phyloP scores from a whole-genome alignment of 1,284 basidiomycete genomes.

The Testicularia cyperi region DNA sequence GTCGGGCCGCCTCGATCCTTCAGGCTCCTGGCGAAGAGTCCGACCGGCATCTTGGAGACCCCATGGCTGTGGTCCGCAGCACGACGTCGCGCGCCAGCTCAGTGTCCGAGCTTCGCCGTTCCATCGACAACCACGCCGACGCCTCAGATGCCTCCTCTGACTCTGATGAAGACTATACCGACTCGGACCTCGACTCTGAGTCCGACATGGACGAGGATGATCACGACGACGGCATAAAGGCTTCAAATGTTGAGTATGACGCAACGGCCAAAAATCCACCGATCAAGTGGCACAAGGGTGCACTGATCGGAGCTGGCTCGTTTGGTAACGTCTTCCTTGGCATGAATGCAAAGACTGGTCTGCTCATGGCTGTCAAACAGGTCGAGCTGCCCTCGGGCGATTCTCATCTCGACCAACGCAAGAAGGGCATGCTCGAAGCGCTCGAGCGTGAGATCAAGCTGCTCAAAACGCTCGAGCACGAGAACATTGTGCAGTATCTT shows the following conservation, averaged over 20 bases:
- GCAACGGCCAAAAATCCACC: constrained; percentile 61
- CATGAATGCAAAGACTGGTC: constrained; percentile 90
- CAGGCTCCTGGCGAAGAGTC: constrained; percentile 40
- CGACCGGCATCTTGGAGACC: constrained; percentile 41
- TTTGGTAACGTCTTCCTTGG: constrained; percentile 70
- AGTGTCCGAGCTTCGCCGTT: constrained; percentile 27
- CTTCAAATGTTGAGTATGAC: constrained; percentile 3
- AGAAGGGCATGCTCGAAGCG: constrained; percentile 90
- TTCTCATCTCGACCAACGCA: constrained; percentile 85
- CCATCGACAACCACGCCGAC: constrained; percentile 46
- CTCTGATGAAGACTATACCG: constrained; percentile 25
- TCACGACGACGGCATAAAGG: constrained; percentile 1
- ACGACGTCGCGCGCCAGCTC: constrained; percentile 34
- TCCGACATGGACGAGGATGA: constrained; percentile 12
- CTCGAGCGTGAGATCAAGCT: constrained; percentile 95
- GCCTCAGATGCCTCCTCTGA: no score
- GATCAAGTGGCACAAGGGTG: constrained; percentile 98
- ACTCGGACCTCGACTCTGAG: constrained; percentile 35
- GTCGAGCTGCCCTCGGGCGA: constrained; percentile 88
- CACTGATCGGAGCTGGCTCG: constrained; percentile 86
- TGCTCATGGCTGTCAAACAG: constrained; percentile 99
- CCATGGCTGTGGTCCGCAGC: constrained; percentile 35
- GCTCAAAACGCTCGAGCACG: constrained; percentile 89
- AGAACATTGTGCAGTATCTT: constrained; percentile 96
- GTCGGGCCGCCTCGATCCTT: constrained; percentile 56